Conservation (phyloP, 257 asterid genomes). For the Penstemon davidsonii region DNA sequence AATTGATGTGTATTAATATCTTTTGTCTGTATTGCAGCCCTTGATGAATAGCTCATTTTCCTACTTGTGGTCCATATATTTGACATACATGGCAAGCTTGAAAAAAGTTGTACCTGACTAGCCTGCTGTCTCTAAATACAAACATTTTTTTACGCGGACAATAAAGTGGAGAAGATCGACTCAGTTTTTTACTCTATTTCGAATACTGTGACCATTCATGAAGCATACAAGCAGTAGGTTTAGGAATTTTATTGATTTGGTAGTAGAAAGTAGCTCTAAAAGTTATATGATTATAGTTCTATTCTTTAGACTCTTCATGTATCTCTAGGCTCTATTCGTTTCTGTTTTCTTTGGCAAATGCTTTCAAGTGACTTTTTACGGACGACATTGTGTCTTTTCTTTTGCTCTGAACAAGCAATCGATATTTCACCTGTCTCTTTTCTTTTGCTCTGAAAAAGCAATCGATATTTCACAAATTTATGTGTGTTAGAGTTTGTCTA, state of each 20-base stretch:
- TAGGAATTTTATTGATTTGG: background rate
- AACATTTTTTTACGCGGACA: background rate
- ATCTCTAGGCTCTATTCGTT: no score
- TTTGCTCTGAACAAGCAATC: no score
- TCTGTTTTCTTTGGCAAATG: no score
- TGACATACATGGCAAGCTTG: slow-evolving; percentile 92
- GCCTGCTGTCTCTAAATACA: slow-evolving; percentile 18
- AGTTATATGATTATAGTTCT: no score
- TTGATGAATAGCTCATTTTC: slow-evolving; percentile 79
- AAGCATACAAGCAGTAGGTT: background rate
- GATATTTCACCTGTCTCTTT: no score
- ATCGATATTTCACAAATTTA: no score
- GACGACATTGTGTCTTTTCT: no score
- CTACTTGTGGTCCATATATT: slow-evolving; percentile 78
- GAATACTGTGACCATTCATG: slow-evolving; percentile 7
- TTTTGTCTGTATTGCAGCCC: slow-evolving; percentile 51
- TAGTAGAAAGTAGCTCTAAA: no score
- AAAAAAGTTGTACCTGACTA: slow-evolving; percentile 51
- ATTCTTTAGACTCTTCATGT: no score
- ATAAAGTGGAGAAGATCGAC: slow-evolving; percentile 8
- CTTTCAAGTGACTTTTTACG: no score
- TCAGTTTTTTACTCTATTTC: background rate
- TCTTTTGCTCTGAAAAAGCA: no score
- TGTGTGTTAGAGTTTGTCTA: no score
- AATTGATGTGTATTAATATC: slow-evolving; percentile 2